Base-by-base conservation (phyloP, 169 alveolate species). In the Babesia caballi region DNA sequence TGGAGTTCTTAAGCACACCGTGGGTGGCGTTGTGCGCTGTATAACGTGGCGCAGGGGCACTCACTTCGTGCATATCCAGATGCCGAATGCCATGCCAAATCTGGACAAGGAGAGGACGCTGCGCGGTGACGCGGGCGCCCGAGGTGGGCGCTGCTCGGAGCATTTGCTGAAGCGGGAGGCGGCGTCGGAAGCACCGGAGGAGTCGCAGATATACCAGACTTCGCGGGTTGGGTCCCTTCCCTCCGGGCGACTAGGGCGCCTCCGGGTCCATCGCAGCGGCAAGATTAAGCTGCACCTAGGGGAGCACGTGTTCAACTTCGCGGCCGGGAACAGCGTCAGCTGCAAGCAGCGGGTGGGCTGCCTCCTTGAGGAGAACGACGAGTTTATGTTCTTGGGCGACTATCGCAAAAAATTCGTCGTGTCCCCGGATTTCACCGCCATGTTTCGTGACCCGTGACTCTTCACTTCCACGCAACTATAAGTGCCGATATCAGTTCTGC, bases 271-370 rank as follows among this genome's bases (percentile, higher is more conserved):
- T 63, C 40, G 51, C 33, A 81, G 84, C 54, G 88, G 88, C 46
- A 81, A 60, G 60, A 71, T 69, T 15, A 51, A 47, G 66, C 66
- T 81, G 56, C 82, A 81, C 57, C 38, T 81, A 19, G 88, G 76
- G 11, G 80, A 58, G 17, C 87, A 78, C 73, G 75, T 49, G 46
- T 78, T 78, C 68, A 60, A 63, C 54, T 78, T 78, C 69, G 27
- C 74, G 23, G 59, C 25, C 14, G 87, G 87, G 12, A 78, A 40
- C 52, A 32, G 63, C 0, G 42, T 67, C 25, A 78, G 74, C n/a
- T 78, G 87, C 38, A 78, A 78, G 30, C 87, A 78, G 19, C 81
- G 60, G 58, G 87, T 78, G 11, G 68, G 78, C 21, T 78, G 87
- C 27, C 76, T 63, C 15, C 38, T 78, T 69, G 87, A 78, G 46